Evolutionary conservation across 257 asterid genomes (phyloP).

Genomic region (Solanum pimpinellifolium): DNA sequence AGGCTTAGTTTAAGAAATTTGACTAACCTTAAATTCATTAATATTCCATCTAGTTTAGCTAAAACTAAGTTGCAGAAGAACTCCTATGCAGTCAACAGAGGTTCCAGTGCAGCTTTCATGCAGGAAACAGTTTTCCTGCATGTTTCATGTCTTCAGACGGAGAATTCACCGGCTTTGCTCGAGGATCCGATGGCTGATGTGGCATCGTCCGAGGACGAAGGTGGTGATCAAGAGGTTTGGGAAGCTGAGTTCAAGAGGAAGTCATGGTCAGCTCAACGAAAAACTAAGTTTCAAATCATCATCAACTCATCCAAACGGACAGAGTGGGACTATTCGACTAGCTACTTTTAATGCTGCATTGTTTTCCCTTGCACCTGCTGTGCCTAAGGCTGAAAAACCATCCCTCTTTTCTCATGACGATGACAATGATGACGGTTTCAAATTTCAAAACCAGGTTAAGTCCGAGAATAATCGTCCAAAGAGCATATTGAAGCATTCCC

Average conservation of each 20-base stretch:
- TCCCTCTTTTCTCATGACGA: conserved; percentile 19
- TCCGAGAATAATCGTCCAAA: conserved; percentile 24
- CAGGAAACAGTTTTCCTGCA: conserved; percentile 24
- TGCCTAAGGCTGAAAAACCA: conserved; percentile 38
- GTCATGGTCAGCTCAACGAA: background rate
- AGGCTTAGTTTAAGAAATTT: background rate
- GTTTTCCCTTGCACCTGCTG: conserved; percentile 87
- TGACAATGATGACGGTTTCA: background rate
- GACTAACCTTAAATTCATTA: background rate
- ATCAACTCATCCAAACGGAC: background rate
- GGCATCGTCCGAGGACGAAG: conserved; percentile 44
- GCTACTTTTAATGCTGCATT: conserved; percentile 86
- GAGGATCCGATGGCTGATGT: conserved; percentile 17
- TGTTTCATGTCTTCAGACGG: conserved; percentile 31
- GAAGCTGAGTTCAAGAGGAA: conserved; percentile 21
- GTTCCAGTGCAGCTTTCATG: conserved; percentile 13
- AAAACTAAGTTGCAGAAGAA: background rate
- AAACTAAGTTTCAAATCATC: background rate
- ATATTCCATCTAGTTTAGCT: background rate
- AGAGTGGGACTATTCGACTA: conserved; percentile 41
- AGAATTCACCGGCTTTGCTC: conserved; percentile 44
- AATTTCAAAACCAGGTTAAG: conserved; percentile 1
- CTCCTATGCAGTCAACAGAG: conserved; percentile 30
- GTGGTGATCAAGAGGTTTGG: conserved; percentile 52
- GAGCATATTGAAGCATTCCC: conserved; percentile 72